A percentile compares a stretch with the other conserved stretches of the same genome.
Conservation (phyloP, 2,329 filamentous ascomycete species). For the Cercospora zeina region DNA sequence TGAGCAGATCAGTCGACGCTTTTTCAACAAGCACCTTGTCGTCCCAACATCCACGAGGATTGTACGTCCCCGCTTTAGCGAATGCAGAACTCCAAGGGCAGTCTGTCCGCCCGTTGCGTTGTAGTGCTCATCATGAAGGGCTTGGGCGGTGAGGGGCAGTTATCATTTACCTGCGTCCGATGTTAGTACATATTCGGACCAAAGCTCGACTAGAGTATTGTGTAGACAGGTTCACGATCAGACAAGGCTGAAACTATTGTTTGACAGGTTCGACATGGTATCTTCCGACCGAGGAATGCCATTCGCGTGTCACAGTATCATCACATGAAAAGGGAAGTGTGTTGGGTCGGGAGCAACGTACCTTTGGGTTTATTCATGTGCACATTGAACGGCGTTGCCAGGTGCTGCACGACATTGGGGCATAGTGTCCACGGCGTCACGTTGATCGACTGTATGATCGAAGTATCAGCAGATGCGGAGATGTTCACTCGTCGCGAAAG, state of each 20-base stretch:
- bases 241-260: slow-evolving; percentile 70
- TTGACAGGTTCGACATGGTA: slow-evolving; percentile 62
- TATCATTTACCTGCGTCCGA: slow-evolving; percentile 28
- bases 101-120: slow-evolving; percentile 71
- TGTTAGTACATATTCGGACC: slow-evolving; percentile 37
- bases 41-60: slow-evolving; percentile 59
- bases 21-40: slow-evolving; percentile 66
- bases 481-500: not conserved
- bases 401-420: not conserved
- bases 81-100: slow-evolving; percentile 54
- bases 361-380: slow-evolving; percentile 22
- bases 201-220: slow-evolving; percentile 25
- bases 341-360: slow-evolving; percentile 15
- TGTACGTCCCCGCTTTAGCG: slow-evolving; percentile 62
- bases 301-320: slow-evolving; percentile 60
- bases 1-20: slow-evolving; percentile 62
- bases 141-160: slow-evolving; percentile 30
- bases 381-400: not conserved
- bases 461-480: not conserved
- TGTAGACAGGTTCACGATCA: slow-evolving; percentile 47
- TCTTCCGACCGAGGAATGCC: slow-evolving; percentile 70
- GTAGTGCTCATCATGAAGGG: slow-evolving; percentile 60
- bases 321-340: slow-evolving; percentile 46
- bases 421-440: not conserved
- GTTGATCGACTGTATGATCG: not conserved